Percentiles rank a stretch among this genome's conserved stretches.
Conservation (phyloP, 768 basidiomycete species). For the Collybia sordida region DNA sequence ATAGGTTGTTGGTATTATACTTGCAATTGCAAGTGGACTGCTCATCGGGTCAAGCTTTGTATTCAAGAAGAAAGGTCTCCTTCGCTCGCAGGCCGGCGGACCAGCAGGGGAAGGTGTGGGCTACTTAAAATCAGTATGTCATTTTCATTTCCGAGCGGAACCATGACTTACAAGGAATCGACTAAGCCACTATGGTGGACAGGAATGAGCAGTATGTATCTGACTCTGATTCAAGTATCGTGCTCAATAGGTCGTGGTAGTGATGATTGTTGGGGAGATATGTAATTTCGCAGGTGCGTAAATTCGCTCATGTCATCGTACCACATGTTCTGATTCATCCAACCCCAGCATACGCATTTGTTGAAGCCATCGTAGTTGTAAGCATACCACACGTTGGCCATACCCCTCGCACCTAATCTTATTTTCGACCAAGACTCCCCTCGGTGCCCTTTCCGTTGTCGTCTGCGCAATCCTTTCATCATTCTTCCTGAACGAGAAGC, state of each 20-base stretch:
- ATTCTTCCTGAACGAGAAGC: conserved; percentile 87
- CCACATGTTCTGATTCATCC: conserved; percentile 13
- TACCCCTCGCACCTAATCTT: conserved; percentile 4
- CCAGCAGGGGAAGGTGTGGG: conserved; percentile 83
- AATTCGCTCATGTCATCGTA: conserved; percentile 29
- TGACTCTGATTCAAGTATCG: neutral
- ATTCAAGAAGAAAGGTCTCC: conserved; percentile 94
- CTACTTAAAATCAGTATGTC: conserved; percentile 89
- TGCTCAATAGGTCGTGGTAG: conserved; percentile 29
- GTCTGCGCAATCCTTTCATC: conserved; percentile 92
- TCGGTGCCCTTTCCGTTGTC: conserved; percentile 96
- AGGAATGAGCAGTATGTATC: conserved; percentile 78
- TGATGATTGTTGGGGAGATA: conserved; percentile 91
- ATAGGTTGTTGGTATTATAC: conserved; percentile 74
- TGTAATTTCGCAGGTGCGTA: conserved; percentile 81
- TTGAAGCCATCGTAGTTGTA: conserved; percentile 90
- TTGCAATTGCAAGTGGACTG: conserved; percentile 76
- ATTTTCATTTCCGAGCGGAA: conserved; percentile 1
- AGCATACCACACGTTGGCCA: conserved; percentile 21
- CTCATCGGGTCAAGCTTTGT: conserved; percentile 94
- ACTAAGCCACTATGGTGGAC: conserved; percentile 85
- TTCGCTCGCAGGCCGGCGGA: conserved; percentile 80
- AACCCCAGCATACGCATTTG: conserved; percentile 76
- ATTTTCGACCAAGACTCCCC: conserved; percentile 63
- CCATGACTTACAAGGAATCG: conserved; percentile 9